Base-by-base conservation (phyloP, 2,329 filamentous ascomycete genomes). In the Lachnellula occidentalis region DNA sequence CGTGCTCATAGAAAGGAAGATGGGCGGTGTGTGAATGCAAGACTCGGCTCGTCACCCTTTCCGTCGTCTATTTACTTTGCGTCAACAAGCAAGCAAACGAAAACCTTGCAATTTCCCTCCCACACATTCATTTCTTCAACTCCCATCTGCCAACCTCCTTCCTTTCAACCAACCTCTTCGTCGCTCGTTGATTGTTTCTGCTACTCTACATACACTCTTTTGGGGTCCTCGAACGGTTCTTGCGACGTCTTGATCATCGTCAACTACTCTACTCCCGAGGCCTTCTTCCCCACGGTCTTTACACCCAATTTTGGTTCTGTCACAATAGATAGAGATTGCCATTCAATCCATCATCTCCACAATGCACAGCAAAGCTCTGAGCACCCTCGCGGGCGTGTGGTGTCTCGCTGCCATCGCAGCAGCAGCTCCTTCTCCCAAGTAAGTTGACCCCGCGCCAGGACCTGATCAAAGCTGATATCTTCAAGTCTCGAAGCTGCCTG, bases 321-420 rank as follows among this genome's bases (percentile, higher is more conserved):
- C 46, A 54, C 15, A 47, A 50, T 45, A 36, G 47, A 47, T 27
- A 42, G 34, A 36, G 11, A 43, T 21, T 19, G 17, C 45, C 45
- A 14, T 42, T 24, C 14, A 17, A 31, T 42, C 47, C 51, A 27
- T 47, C 22, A 48, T 22, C 48, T 19, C 55, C 59, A 63, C 63
- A 34, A 67, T 67, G 65, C 65, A 57, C 45, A 48, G 51, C 17
- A 31, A 57, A 17, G n/a, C 56, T 27, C 45, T 60, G 19, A 46
- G 19, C 15, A 37, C 45, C 46, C 8, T 61, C 36, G 24, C 15
- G 7, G 58, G 56, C 34, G 48, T 39, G 19, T 19, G 61, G 42
- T 54, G 60, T 14, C 50, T 66, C 34, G 60, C 57, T 50, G 49
- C 57, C 22, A 22, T 63, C 24, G 58, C 46, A 31, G 41, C 50